Evolutionary conservation across 306 rosid species (phyloP).

Genomic region (Hippophae tibetana): DNA sequence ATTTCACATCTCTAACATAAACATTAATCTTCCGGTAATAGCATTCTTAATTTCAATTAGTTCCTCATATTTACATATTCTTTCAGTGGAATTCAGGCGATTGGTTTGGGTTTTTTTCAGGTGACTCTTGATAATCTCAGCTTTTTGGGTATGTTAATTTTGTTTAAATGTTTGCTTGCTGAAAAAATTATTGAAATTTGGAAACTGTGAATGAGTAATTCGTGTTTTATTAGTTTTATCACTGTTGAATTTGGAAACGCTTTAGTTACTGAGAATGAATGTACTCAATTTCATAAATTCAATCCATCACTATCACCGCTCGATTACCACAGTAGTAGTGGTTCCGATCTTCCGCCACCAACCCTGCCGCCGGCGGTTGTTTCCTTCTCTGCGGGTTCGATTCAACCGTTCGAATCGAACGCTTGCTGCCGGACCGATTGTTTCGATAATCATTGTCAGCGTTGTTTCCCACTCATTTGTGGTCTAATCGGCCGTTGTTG

Average conservation of each 20-base stretch:
- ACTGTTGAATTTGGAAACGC: neutral
- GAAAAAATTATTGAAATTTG: neutral
- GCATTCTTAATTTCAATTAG: neutral
- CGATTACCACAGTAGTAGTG: too few relatives aligned
- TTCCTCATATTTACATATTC: neutral
- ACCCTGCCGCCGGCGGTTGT: too few relatives aligned
- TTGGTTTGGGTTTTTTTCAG: neutral
- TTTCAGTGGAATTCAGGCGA: neutral
- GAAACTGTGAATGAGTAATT: neutral
- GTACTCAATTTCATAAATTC: neutral
- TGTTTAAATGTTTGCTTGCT: slow-evolving; percentile 9
- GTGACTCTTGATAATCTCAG: slow-evolving; percentile 1
- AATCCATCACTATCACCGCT: too few relatives aligned
- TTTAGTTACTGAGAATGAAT: neutral
- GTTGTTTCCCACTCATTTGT: too few relatives aligned
- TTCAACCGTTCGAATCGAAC: too few relatives aligned
- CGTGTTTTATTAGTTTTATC: neutral
- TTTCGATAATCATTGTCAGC: too few relatives aligned
- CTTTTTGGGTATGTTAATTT: neutral
- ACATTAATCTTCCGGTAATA: neutral
- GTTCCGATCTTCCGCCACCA: too few relatives aligned
- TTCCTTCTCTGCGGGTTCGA: too few relatives aligned
- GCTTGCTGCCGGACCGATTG: too few relatives aligned
- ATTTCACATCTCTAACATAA: neutral
- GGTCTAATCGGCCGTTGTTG: too few relatives aligned